Conservation (phyloP, 2,329 filamentous ascomycete species). For the Chalaropsis thielavioides region DNA sequence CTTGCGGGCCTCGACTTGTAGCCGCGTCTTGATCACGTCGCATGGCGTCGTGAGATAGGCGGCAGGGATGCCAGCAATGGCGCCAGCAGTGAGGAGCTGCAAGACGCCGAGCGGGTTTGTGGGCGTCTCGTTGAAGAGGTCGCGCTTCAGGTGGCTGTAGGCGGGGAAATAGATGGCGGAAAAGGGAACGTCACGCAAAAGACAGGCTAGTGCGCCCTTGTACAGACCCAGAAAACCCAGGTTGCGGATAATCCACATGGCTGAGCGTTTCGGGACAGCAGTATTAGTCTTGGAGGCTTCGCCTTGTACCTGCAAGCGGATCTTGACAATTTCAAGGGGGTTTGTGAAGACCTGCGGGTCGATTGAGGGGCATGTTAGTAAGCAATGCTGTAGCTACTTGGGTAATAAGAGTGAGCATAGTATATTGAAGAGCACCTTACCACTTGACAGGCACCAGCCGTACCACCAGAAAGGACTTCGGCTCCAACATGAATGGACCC, state of each 20-base stretch:
- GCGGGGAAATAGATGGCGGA: constrained; percentile 98
- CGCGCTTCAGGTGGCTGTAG: constrained; percentile 86
- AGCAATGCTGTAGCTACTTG: too few relatives aligned
- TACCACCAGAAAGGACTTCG: constrained; percentile 78
- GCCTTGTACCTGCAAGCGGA: constrained; percentile 91
- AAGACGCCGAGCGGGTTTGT: constrained; percentile 80
- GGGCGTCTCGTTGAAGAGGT: constrained; percentile 78
- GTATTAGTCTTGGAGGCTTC: constrained; percentile 79
- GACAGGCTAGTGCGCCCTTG: constrained; percentile 88
- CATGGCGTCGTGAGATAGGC: constrained; percentile 93
- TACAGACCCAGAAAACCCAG: constrained; percentile 87
- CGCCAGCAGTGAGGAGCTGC: constrained; percentile 85
- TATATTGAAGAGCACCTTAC: constrained; percentile 39
- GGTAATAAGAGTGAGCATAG: neutral
- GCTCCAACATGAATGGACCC: constrained; percentile 54
- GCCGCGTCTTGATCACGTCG: constrained; percentile 97
- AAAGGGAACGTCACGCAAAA: constrained; percentile 93
- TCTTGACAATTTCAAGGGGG: constrained; percentile 97
- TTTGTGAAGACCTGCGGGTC: constrained; percentile 72
- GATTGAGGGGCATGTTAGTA: neutral
- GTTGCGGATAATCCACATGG: constrained; percentile 95
- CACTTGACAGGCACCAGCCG: constrained; percentile 88
- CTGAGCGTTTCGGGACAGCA: constrained; percentile 63
- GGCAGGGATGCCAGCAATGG: constrained; percentile 83
- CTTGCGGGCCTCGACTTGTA: constrained; percentile 95